phyloP scores from a whole-genome alignment of 805 yeast genomes.

The Candida loeiensis region DNA sequence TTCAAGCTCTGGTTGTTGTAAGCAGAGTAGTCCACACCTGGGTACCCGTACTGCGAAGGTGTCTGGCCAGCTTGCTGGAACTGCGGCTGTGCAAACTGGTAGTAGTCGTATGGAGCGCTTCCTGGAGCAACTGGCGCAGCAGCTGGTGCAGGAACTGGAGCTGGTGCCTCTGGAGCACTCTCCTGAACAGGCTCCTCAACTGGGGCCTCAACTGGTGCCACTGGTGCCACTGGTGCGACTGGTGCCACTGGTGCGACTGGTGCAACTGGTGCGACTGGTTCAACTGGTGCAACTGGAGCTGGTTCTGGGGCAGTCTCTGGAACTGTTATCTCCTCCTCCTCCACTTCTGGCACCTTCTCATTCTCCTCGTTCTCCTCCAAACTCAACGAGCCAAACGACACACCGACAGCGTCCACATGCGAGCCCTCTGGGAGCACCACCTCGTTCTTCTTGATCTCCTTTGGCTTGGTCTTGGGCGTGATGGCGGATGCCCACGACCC shows the following conservation, averaged over 20 bases:
- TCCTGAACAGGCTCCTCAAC: conserved; percentile 1
- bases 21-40: conserved; percentile 41
- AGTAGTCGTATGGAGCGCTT: conserved; percentile 25
- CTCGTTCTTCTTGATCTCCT: conserved; percentile 15
- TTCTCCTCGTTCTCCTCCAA: conserved; percentile 37
- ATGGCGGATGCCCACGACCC: conserved; percentile 73
- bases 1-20: conserved; percentile 34
- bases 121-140: conserved; percentile 4
- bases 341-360: conserved; percentile 9
- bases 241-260: too few relatives aligned
- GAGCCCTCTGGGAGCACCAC: conserved; percentile 52
- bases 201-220: too few relatives aligned
- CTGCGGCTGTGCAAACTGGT: conserved; percentile 39
- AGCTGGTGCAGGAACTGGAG: conserved; percentile 10
- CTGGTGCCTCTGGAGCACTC: neutral
- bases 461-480: conserved; percentile 46
- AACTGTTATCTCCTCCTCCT: conserved; percentile 10
- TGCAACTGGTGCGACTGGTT: too few relatives aligned
- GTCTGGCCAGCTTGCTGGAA: conserved; percentile 40
- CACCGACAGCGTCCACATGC: conserved; percentile 48
- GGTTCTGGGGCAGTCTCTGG: conserved; percentile 5
- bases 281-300: conserved; percentile 9
- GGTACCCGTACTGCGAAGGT: conserved; percentile 42
- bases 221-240: too few relatives aligned
- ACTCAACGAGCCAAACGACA: conserved; percentile 60